phyloP scores from a whole-genome alignment of 2,329 filamentous ascomycete genomes.

The Paracoccidioides brasiliensis region DNA sequence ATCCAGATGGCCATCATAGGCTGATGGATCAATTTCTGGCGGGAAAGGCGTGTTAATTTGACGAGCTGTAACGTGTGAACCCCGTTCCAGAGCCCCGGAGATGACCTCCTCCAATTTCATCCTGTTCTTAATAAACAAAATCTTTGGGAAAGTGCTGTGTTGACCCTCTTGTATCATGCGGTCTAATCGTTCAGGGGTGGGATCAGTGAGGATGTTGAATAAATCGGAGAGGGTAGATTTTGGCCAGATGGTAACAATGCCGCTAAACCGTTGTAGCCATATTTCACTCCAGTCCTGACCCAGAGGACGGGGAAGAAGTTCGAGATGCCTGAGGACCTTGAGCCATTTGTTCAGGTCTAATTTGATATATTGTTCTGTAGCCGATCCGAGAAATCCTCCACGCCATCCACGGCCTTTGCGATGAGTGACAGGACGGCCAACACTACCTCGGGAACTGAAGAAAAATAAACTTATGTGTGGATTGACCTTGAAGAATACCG shows the following conservation, averaged over 20 bases:
- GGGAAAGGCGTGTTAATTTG: background rate
- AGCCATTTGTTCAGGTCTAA: conserved; percentile 97
- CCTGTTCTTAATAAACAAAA: conserved; percentile 81
- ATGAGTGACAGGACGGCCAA: conserved; percentile 88
- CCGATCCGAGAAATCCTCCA: conserved; percentile 84
- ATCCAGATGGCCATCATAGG: background rate
- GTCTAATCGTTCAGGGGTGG: conserved; percentile 58
- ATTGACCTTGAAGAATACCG: conserved; percentile 58
- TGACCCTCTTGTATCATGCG: conserved; percentile 85
- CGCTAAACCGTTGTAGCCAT: conserved; percentile 89
- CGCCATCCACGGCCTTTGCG: conserved; percentile 89
- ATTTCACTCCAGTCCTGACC: conserved; percentile 96
- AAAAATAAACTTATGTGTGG: conserved; percentile 98
- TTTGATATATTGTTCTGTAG: conserved; percentile 88
- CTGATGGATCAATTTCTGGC: background rate
- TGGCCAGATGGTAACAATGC: conserved; percentile 94
- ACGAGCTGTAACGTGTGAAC: conserved; percentile 12
- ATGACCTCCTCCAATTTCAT: conserved; percentile 66
- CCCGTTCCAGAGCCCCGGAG: conserved; percentile 38
- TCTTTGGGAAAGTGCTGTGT: conserved; percentile 76
- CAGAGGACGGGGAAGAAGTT: conserved; percentile 75
- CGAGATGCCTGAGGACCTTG: conserved; percentile 81
- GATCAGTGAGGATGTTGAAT: conserved; percentile 73
- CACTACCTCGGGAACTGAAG: conserved; percentile 84
- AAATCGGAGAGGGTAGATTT: conserved; percentile 69